Percentiles rank a stretch among this genome's conserved stretches.
Conservation (phyloP, 2,329 filamentous ascomycete genomes). For the Fusarium guadeloupense region DNA sequence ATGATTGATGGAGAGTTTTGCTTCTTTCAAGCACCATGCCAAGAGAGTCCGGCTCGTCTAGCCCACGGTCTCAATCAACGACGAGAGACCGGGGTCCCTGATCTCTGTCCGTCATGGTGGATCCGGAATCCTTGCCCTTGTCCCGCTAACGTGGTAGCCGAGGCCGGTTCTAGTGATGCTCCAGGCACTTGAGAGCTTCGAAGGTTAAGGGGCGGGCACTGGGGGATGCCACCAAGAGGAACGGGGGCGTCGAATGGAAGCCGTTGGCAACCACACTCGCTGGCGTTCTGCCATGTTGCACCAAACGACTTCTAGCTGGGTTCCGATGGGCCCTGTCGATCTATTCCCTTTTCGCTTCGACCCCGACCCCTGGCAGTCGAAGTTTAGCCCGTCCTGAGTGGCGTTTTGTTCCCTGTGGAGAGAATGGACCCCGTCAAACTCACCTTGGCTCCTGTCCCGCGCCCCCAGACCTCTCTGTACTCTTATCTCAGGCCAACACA, state of each 20-base stretch:
- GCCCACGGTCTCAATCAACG: slow-evolving; percentile 7
- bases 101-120: slow-evolving; percentile 37
- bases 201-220: slow-evolving; percentile 12
- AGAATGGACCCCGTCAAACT: slow-evolving; percentile 27
- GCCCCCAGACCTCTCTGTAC: slow-evolving; percentile 25
- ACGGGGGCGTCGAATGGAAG: slow-evolving; percentile 30
- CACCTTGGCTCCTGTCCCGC: slow-evolving; percentile 18
- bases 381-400: slow-evolving; percentile 22
- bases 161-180: slow-evolving; percentile 29
- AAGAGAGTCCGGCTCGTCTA: slow-evolving; percentile 32
- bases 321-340: slow-evolving; percentile 37
- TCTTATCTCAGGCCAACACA: slow-evolving; percentile 34
- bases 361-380: slow-evolving; percentile 29
- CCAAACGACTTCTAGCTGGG: slow-evolving; percentile 20
- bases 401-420: slow-evolving; percentile 26
- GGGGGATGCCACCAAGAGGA: slow-evolving; percentile 3
- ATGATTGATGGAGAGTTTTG: slow-evolving; percentile 38
- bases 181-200: slow-evolving; percentile 5
- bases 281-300: slow-evolving; percentile 1
- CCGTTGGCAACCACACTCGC: slow-evolving; percentile 30
- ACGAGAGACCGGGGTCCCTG: slow-evolving; percentile 25
- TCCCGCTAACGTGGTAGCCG: slow-evolving; percentile 30
- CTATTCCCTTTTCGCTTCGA: slow-evolving; percentile 37
- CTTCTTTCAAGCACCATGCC: slow-evolving; percentile 15
- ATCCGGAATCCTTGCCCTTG: slow-evolving; percentile 18